Evolutionary conservation across 768 basidiomycete genomes (phyloP), one percentile per base, ranked within the genome.

Genomic region (Russula compacta): DNA sequence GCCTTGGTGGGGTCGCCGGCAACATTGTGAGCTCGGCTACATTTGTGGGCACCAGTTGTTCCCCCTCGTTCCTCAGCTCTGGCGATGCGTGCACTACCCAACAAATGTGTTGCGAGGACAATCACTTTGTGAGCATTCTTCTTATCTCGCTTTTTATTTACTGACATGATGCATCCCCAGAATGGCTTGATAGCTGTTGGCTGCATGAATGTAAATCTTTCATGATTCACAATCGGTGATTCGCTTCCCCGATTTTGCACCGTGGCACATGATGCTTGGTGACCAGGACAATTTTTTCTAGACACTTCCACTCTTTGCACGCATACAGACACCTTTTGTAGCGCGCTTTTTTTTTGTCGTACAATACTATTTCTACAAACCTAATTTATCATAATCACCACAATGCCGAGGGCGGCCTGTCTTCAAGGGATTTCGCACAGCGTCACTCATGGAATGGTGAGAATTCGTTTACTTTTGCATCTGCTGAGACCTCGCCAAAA

Each of bases 251-350:
- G 24, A 29, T 3, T 29, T 29, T 29, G 24, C 24, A 29, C 3
- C 24, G 24, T 3, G 24, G 24, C 24, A 29, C 24, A 29, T 29
- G 24, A 29, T 29, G 24, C 24, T 48, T 47, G 4, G 17, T 60
- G 38, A 42, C 39, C 53, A 33, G 53, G 32, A 49, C 39, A 43
- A 43, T 12, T 49, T 39, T 53, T 48, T 53, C 59, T 59, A 53
- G 52, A 53, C 52, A 42, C 19, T 35, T 7, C 58, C 53, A 36
- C 39, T 55, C 53, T 36, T 60, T 53, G 29, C 17, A 53, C 40
- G 53, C 47, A 39, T 54, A 8, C 12, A 33, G 10, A 14, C 29
- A 29, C 24, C 24, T 14, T 54, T 24, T 19, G 21, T 56, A 49
- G 33, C 9, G 33, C 53, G 40, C 29, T 51, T 61, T 24, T 46